Conservation (phyloP, 169 alveolate species). For the Plasmodium sp. region DNA sequence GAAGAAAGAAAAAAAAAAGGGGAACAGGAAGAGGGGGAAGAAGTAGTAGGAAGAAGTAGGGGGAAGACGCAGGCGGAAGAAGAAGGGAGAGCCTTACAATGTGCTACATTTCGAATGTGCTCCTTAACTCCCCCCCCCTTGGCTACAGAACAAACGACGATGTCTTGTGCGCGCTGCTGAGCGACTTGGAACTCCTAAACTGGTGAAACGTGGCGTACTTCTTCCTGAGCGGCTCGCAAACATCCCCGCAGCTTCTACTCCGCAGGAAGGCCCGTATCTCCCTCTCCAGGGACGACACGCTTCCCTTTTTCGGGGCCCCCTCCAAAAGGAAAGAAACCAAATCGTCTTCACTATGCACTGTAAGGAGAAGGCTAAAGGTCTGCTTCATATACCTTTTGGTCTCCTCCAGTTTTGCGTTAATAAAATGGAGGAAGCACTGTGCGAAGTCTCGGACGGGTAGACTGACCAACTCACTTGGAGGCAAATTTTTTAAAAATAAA, state of each 20-base stretch:
- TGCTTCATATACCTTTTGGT: constrained; percentile 48
- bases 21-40: not conserved
- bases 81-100: not conserved
- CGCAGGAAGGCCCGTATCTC: constrained; percentile 37
- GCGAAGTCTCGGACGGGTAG: constrained; percentile 30
- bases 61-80: not conserved
- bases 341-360: constrained; percentile 9
- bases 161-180: constrained; percentile 1
- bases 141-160: constrained; percentile 22
- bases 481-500: constrained; percentile 51
- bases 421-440: constrained; percentile 35
- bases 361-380: constrained; percentile 4
- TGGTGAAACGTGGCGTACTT: constrained; percentile 57
- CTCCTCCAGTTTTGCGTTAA: constrained; percentile 60
- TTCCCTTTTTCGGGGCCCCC: constrained; percentile 15
- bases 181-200: constrained; percentile 10
- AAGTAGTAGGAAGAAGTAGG: not conserved
- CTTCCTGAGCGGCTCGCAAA: not conserved
- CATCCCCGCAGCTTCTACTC: not conserved
- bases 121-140: not conserved
- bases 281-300: not conserved
- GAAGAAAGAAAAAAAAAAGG: constrained; percentile 5
- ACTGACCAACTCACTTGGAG: constrained; percentile 9
- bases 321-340: not conserved
- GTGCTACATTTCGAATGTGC: not conserved